These are phyloP conservation scores for Melastoma malabathricum DNA, from an alignment of 345 rosid species.

Conservation along the genomic window DNA sequence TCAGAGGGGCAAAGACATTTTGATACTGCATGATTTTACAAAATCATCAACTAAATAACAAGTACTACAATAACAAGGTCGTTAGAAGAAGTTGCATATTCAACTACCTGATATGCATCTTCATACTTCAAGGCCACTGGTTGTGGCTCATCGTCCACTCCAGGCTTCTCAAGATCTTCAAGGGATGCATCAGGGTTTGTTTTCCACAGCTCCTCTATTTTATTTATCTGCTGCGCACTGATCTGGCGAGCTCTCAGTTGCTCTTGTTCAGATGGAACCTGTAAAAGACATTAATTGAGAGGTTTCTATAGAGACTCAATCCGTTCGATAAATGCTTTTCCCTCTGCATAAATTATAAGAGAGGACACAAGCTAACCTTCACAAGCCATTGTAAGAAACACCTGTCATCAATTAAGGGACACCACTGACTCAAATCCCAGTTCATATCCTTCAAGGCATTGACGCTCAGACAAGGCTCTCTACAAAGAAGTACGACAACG, in stretches of 20 bases:
- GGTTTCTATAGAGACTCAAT: slow-evolving; percentile 5
- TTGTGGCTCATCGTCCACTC: slow-evolving; percentile 99
- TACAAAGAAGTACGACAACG: slow-evolving; percentile 95
- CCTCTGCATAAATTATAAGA: not conserved
- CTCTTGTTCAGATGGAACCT: slow-evolving; percentile 98
- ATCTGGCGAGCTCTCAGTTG: slow-evolving; percentile 98
- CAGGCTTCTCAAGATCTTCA: slow-evolving; percentile 99
- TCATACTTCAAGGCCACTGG: slow-evolving; percentile 87
- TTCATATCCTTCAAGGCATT: slow-evolving; percentile 99
- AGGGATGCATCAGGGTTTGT: slow-evolving; percentile 93
- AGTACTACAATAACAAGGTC: not conserved
- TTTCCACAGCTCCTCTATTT: slow-evolving; percentile 99
- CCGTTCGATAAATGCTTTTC: not conserved
- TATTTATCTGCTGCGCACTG: slow-evolving; percentile 97
- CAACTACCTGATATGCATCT: slow-evolving; percentile 92
- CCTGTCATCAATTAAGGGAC: slow-evolving; percentile 97
- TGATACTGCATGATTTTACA: slow-evolving; percentile 66
- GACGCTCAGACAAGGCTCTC: slow-evolving; percentile 96
- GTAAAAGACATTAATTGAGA: slow-evolving; percentile 16
- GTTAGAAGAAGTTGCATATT: slow-evolving; percentile 4
- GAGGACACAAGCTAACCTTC: slow-evolving; percentile 39
- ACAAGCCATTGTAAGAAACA: slow-evolving; percentile 99
- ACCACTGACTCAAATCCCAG: slow-evolving; percentile 99
- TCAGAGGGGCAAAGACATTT: slow-evolving; percentile 98
- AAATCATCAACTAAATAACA: slow-evolving; percentile 6